Base-by-base conservation (phyloP, 1,284 basidiomycete genomes). In the Volvariella volvacea region DNA sequence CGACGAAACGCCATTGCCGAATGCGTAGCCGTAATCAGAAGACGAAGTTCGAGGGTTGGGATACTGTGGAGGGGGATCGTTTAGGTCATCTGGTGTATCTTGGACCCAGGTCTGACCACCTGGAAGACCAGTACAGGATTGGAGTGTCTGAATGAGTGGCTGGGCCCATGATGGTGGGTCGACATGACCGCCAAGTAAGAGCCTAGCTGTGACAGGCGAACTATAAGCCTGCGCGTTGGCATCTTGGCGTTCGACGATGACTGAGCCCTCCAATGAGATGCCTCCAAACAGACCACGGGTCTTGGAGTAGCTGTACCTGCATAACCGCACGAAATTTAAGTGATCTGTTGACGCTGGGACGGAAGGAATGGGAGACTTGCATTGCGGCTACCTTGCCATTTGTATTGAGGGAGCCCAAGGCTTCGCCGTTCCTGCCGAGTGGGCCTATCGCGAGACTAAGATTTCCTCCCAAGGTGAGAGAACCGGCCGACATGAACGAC, bases 401-500 rank as follows among this genome's bases (percentile, higher is more conserved):
- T 0, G 88, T 78, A 59, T 86, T 97, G 44, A 99, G 55, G 0
- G 91, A 74, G 12, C 92, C 94, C 16, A 83, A 77, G 1, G 92
- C 96, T 66, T 98, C 95, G 10, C 94, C 92, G 52, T 93, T 96
- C 31, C 95, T 81, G 16, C 95, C 95, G 0, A 99, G 67, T 1
- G 95, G 95, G 1, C 96, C 95, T 0, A 98, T 75, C 4, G 95
- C 94, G 44, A 99, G 68, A 48, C 88, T 92, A 62, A 94, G 71
- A 60, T 95, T 95, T n/a, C 92, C 93, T 20, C 92, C 93, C 4
- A 98, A 69, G 9, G 90, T 96, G 38, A 99, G 63, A 3, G 86
- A 92, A 3, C 96, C 95, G 9, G 92, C 87, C 10, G 91, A 78
- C 95, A 98, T 99, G 67, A 99, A 99, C 1, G 86, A 86, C 59